A percentile compares a stretch with the other conserved stretches of the same genome.
These are phyloP conservation scores for Malus hybrid DNA, from an alignment of 331 rosid species.

Conservation along the genomic window DNA sequence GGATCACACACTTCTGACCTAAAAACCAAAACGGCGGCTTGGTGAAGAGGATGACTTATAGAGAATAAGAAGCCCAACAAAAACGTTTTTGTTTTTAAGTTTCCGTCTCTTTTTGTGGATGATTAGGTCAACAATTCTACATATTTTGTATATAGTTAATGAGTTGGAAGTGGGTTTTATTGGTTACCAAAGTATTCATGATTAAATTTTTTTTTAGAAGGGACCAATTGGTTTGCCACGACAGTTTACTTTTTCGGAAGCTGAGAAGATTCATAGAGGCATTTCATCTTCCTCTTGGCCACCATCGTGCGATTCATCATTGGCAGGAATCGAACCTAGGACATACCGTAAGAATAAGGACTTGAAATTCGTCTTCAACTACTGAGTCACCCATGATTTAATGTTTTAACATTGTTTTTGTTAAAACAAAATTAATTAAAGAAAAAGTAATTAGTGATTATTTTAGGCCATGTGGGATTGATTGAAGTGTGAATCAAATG, in stretches of 20 bases:
- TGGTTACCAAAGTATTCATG: background rate
- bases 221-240: no score
- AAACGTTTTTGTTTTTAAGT: background rate
- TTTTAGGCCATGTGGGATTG: background rate
- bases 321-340: no score
- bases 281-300: rapidly evolving
- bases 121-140: background rate
- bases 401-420: background rate
- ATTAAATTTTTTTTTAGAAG: no score
- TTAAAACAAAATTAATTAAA: background rate
- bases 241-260: rapidly evolving
- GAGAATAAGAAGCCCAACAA: background rate
- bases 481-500: background rate
- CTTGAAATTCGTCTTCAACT: no score
- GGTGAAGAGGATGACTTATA: background rate
- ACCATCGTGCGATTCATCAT: no score
- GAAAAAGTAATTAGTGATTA: background rate
- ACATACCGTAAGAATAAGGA: no score
- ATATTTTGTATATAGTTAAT: background rate
- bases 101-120: background rate
- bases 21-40: background rate
- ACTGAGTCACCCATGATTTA: no score
- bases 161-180: conserved; percentile 5
- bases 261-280: rapidly evolving
- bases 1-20: background rate